phyloP scores from a whole-genome alignment of 1,139 yeast species.

The Suhomyces yuchorum region DNA sequence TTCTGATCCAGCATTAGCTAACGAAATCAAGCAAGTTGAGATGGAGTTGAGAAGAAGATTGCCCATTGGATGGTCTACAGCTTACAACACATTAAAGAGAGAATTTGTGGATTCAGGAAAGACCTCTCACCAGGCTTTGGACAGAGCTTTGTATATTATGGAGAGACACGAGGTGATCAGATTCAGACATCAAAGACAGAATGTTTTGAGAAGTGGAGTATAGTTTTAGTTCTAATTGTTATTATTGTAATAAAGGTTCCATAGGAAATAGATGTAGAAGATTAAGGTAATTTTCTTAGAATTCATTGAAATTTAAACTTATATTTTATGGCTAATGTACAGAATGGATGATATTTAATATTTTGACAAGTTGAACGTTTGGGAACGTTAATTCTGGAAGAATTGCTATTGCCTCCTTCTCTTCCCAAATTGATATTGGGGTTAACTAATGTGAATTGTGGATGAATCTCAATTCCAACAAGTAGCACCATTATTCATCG shows the following conservation, averaged over 20 bases:
- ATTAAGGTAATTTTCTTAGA: not conserved
- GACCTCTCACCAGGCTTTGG: constrained; percentile 72
- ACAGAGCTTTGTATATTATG: constrained; percentile 76
- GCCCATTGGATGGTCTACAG: constrained; percentile 97
- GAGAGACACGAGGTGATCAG: constrained; percentile 87
- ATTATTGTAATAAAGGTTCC: constrained; percentile 9
- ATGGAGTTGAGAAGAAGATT: constrained; percentile 84
- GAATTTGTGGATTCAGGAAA: constrained; percentile 79
- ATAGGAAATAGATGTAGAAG: not conserved
- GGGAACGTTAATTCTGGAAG: not conserved
- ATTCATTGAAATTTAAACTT: too few relatives aligned
- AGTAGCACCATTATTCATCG: too few relatives aligned
- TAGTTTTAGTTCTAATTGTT: constrained; percentile 26
- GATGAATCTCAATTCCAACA: too few relatives aligned
- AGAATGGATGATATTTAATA: not conserved
- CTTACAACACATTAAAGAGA: constrained; percentile 77
- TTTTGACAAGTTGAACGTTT: not conserved
- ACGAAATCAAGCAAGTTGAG: constrained; percentile 79
- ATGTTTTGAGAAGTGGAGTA: constrained; percentile 78
- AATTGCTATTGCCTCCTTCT: not conserved
- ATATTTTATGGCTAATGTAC: not conserved
- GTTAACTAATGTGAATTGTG: too few relatives aligned
- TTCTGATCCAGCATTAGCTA: constrained; percentile 55
- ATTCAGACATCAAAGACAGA: constrained; percentile 86
- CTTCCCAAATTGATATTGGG: too few relatives aligned